A percentile compares a stretch with the other conserved stretches of the same genome.
These are phyloP conservation scores for Trebouxiophyceae sp. DNA, from an alignment of 163 green algal genomes.

Conservation along the genomic window DNA sequence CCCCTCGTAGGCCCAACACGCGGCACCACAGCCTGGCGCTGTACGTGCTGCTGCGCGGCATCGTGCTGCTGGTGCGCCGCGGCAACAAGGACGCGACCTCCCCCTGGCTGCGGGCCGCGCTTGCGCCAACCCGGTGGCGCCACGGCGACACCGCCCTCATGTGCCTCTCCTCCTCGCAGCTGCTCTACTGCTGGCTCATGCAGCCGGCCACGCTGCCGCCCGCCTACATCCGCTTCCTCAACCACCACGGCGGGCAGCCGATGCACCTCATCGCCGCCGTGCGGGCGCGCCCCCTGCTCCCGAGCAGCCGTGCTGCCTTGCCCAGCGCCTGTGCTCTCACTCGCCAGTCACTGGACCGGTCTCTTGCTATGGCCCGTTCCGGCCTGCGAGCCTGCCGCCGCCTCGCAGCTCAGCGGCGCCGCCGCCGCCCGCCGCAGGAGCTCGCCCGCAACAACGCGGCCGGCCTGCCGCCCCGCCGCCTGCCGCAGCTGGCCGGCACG, in stretches of 20 bases:
- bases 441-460: constrained; percentile 3
- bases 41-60: constrained; percentile 81
- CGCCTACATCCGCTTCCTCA: constrained; percentile 80
- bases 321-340: too few species aligned
- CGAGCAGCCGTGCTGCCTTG: too few species aligned
- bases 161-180: constrained; percentile 42
- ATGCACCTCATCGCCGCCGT: constrained; percentile 17
- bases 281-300: constrained; percentile 10
- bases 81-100: constrained; percentile 60
- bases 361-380: too few species aligned
- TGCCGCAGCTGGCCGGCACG: constrained; percentile 37
- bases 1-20: constrained; percentile 37
- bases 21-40: constrained; percentile 76
- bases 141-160: constrained; percentile 86
- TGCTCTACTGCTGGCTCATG: constrained; percentile 78
- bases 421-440: constrained; percentile 23
- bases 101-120: constrained; percentile 36
- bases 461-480: background rate
- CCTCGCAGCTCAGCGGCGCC: too few species aligned
- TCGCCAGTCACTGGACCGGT: too few species aligned
- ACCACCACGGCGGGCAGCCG: constrained; percentile 54
- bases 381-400: too few species aligned
- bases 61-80: constrained; percentile 79
- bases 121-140: constrained; percentile 58
- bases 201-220: constrained; percentile 66